Conservation (phyloP, 768 basidiomycete genomes). For the Amanita rubescens region DNA sequence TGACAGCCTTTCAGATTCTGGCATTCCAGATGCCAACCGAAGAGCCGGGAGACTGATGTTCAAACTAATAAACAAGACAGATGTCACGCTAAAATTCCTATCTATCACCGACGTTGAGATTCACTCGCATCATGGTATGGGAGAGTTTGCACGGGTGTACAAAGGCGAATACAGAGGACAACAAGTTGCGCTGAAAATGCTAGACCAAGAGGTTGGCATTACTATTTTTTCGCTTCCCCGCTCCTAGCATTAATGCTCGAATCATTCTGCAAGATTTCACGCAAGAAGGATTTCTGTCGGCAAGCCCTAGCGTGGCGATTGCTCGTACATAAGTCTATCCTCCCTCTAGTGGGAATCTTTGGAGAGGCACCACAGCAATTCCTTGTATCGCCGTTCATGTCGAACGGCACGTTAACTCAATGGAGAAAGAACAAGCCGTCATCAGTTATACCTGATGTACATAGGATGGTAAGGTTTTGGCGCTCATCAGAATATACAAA, state of each 20-base stretch:
- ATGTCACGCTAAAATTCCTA: not conserved
- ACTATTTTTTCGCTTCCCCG: too few relatives aligned
- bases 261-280: not conserved
- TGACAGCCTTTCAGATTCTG: not conserved
- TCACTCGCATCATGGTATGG: not conserved
- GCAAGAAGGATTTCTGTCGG: not conserved
- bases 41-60: not conserved
- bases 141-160: not conserved
- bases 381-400: constrained; percentile 2
- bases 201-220: not conserved
- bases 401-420: not conserved
- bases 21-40: not conserved
- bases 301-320: not conserved
- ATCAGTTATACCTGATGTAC: not conserved
- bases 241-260: not conserved
- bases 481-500: too few relatives aligned
- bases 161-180: not conserved
- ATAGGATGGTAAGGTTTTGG: not conserved
- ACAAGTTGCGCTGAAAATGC: not conserved
- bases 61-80: not conserved
- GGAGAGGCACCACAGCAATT: not conserved
- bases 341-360: not conserved
- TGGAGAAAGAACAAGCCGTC: not conserved
- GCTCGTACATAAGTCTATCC: not conserved
- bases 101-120: not conserved